Conservation (phyloP, 2,329 filamentous ascomycete genomes). For the Monosporascus sp. region DNA sequence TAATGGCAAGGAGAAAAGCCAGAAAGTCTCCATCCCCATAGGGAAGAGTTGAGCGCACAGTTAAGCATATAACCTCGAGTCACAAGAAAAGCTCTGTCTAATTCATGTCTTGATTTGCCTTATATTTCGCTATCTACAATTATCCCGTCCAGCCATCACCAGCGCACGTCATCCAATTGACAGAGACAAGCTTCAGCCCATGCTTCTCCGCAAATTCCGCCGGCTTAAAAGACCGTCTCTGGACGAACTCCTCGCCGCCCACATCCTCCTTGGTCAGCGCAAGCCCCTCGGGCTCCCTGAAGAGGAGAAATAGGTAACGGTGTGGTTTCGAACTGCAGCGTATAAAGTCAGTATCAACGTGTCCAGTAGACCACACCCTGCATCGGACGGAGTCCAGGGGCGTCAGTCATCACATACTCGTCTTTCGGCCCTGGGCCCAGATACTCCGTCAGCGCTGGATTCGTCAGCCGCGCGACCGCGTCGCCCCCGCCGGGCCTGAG, state of each 20-base stretch:
- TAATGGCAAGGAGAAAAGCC: too few species aligned
- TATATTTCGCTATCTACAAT: neutral
- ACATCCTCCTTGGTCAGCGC: conserved; percentile 34
- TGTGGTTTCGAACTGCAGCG: conserved; percentile 39
- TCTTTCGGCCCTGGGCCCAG: conserved; percentile 40
- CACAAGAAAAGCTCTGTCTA: too few species aligned
- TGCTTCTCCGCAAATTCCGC: conserved; percentile 33
- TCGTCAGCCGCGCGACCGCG: conserved; percentile 22
- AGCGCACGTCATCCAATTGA: conserved; percentile 42
- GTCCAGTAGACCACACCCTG: too few species aligned
- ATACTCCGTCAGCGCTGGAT: conserved; percentile 33
- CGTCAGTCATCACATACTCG: conserved; percentile 28
- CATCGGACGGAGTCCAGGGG: too few species aligned
- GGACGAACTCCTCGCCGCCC: conserved; percentile 40
- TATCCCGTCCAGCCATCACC: conserved; percentile 36
- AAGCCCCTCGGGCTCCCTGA: conserved; percentile 32
- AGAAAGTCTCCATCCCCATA: too few species aligned
- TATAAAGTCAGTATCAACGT: neutral
- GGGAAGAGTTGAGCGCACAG: too few species aligned
- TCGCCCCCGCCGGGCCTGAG: conserved; percentile 25
- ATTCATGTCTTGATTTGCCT: too few species aligned
- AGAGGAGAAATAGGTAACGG: conserved; percentile 40
- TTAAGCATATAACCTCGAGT: too few species aligned
- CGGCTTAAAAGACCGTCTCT: conserved; percentile 37
- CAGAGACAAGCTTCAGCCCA: conserved; percentile 31